phyloP scores from a whole-genome alignment of 2,329 filamentous ascomycete genomes.

The Pyrenophora tritici-repentis region DNA sequence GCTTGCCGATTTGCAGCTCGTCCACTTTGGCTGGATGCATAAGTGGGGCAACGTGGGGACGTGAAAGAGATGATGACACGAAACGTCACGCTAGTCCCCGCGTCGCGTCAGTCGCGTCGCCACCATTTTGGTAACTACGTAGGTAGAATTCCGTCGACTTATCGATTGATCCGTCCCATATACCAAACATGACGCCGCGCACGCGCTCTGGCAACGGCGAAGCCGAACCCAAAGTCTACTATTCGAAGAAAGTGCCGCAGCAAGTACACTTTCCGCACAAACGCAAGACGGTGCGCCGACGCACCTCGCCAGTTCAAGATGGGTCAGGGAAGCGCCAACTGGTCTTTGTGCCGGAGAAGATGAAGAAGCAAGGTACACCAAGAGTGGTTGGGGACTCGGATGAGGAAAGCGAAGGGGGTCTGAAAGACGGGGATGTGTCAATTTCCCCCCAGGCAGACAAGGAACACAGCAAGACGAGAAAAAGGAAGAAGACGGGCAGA shows the following conservation, averaged over 20 bases:
- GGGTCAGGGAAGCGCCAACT: conserved; percentile 32
- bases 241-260: conserved; percentile 38
- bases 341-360: conserved; percentile 36
- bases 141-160: not conserved
- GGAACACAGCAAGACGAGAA: not conserved
- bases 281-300: conserved; percentile 36
- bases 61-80: conserved; percentile 7
- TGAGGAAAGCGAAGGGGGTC: conserved; percentile 13
- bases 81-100: conserved; percentile 24
- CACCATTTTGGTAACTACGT: not conserved
- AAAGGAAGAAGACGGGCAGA: conserved; percentile 13
- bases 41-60: too few relatives aligned
- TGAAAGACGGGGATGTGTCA: not conserved
- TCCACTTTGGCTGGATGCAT: too few relatives aligned
- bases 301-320: conserved; percentile 15
- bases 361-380: conserved; percentile 18
- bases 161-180: conserved; percentile 5
- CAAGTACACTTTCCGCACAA: conserved; percentile 38
- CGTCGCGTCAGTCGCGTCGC: conserved; percentile 31
- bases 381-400: conserved; percentile 20
- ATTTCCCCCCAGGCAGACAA: not conserved
- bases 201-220: conserved; percentile 36
- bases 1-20: too few relatives aligned
- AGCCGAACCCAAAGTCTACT: conserved; percentile 35
- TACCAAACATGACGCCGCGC: conserved; percentile 32